Evolutionary conservation across 495 filamentous ascomycete genomes (phyloP).

Genomic region (Jackrogersella minutella): DNA sequence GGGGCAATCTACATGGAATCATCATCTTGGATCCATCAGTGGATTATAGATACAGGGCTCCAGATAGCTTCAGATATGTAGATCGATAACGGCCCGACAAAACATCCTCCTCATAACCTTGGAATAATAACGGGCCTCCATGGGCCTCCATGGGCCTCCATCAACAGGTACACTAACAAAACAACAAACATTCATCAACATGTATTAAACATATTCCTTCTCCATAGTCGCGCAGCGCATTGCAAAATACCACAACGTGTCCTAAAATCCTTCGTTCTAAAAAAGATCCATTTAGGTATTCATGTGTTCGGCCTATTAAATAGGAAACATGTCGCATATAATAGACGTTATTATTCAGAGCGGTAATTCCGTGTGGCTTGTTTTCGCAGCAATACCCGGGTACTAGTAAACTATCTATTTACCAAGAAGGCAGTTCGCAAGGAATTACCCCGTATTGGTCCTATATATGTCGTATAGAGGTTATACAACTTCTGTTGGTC

Average conservation of each 20-base stretch:
- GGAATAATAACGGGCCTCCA: not conserved
- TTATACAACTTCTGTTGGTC: slow-evolving; percentile 1
- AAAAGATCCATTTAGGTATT: not conserved
- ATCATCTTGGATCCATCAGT: not conserved
- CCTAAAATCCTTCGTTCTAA: slow-evolving; percentile 17
- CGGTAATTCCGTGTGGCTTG: slow-evolving; percentile 12
- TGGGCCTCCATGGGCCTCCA: no score
- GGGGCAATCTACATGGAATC: slow-evolving; percentile 12
- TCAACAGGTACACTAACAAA: no score
- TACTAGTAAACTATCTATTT: not conserved
- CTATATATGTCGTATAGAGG: not conserved
- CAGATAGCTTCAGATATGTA: not conserved
- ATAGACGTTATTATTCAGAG: slow-evolving; percentile 3
- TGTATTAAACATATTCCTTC: not conserved
- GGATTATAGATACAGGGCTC: not conserved
- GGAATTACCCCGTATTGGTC: slow-evolving; percentile 9
- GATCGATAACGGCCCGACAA: slow-evolving; percentile 14
- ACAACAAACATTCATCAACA: slow-evolving; percentile 1
- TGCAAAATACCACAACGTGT: slow-evolving; percentile 8
- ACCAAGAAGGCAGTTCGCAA: slow-evolving; percentile 5
- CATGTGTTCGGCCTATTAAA: not conserved
- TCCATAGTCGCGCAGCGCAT: not conserved
- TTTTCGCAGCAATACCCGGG: slow-evolving; percentile 7
- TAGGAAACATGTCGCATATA: slow-evolving; percentile 10
- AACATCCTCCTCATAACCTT: not conserved